phyloP scores from a whole-genome alignment of 2,329 filamentous ascomycete genomes.

The Lachnellula occidentalis region DNA sequence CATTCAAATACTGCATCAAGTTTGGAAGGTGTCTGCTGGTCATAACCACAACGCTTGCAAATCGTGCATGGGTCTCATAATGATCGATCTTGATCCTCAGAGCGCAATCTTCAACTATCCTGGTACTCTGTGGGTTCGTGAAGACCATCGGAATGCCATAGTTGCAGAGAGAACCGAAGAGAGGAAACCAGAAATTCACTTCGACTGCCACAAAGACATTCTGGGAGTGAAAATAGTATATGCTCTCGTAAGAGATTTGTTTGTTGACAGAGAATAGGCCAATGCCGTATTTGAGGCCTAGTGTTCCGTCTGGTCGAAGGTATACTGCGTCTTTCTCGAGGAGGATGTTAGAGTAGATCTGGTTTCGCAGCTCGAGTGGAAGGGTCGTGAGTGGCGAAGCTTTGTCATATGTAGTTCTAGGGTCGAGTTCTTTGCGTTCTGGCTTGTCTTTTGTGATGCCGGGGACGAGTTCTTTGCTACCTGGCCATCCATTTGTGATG shows the following conservation, averaged over 20 bases:
- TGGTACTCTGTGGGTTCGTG: neutral
- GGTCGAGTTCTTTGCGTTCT: neutral
- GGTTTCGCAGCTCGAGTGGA: neutral
- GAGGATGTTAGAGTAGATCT: neutral
- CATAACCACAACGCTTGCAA: neutral
- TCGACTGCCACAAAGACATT: neutral
- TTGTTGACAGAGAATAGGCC: neutral
- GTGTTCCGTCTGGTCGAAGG: neutral
- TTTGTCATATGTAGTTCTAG: neutral
- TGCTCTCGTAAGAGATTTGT: neutral
- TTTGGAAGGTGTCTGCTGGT: neutral
- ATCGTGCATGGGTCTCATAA: neutral
- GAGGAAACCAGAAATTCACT: neutral
- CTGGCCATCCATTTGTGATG: too few relatives aligned
- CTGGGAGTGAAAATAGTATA: neutral
- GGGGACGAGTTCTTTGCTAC: too few relatives aligned
- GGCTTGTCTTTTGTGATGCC: too few relatives aligned
- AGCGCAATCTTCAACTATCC: neutral
- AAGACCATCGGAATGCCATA: neutral
- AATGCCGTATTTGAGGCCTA: neutral
- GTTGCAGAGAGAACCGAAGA: neutral
- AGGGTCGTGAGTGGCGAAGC: neutral
- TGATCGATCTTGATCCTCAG: neutral
- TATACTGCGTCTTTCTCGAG: neutral
- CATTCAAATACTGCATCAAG: too few relatives aligned